Conservation (phyloP, 176 grass and related monocot genomes). For the Hsuehochloa calcarea region DNA sequence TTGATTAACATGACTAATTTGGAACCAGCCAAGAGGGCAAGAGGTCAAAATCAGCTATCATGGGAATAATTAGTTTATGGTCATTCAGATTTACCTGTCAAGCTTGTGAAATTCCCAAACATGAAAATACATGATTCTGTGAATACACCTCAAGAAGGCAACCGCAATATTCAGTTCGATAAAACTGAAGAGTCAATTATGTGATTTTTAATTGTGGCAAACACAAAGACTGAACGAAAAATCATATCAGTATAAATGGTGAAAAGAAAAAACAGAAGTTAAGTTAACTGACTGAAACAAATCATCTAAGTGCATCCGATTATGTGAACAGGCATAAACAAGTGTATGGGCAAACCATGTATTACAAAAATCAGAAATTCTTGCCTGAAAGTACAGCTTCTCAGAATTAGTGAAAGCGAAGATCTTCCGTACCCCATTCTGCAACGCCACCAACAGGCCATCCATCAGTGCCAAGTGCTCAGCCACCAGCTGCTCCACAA, state of each 20-base stretch:
- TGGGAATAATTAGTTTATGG: neutral
- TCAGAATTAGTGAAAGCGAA: conserved; percentile 95
- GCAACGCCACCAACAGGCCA: conserved; percentile 69
- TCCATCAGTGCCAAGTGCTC: conserved; percentile 99
- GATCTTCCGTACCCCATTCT: conserved; percentile 75
- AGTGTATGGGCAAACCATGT: neutral
- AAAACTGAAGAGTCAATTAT: neutral
- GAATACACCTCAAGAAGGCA: neutral
- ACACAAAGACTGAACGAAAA: neutral
- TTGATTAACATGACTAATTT: neutral
- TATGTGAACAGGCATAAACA: neutral
- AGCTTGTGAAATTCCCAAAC: neutral
- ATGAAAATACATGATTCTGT: neutral
- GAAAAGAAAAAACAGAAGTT: neutral
- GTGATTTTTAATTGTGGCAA: neutral
- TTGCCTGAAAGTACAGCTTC: conserved; percentile 95
- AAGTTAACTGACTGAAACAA: neutral
- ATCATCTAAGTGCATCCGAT: neutral
- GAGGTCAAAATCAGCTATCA: neutral
- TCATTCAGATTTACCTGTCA: neutral
- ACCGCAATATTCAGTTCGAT: neutral
- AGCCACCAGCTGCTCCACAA: conserved; percentile 81
- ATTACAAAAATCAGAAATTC: conserved; percentile 18
- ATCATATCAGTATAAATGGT: neutral
- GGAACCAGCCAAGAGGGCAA: neutral